phyloP scores from a whole-genome alignment of 106 monocot genomes.

The Platanthera guangdongensis region DNA sequence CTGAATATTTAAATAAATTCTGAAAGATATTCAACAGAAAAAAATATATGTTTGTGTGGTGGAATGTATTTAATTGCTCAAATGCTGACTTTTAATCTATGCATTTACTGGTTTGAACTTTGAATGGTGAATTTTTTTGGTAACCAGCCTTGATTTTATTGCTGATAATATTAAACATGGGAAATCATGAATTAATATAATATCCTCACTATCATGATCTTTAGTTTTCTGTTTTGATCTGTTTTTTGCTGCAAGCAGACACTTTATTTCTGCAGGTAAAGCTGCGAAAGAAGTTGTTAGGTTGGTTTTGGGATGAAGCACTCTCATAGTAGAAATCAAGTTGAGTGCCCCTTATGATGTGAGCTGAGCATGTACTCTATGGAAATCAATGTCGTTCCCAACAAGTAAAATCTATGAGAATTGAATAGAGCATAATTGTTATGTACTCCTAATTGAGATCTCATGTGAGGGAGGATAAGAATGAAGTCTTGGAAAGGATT shows the following conservation, averaged over 20 bases:
- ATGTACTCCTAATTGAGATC: too few species aligned
- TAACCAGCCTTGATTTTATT: background rate
- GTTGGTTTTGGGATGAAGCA: background rate
- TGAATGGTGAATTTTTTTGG: background rate
- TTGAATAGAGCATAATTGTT: too few species aligned
- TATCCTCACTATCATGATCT: background rate
- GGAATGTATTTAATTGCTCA: background rate
- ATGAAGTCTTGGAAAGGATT: too few species aligned
- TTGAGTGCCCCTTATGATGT: background rate
- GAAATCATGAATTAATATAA: slow-evolving; percentile 1
- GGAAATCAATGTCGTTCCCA: too few species aligned
- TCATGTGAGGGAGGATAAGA: too few species aligned
- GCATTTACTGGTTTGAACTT: background rate
- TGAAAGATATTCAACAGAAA: background rate
- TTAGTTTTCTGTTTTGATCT: background rate
- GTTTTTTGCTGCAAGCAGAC: background rate
- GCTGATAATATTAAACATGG: background rate
- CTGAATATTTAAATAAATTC: too few species aligned
- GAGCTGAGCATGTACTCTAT: too few species aligned
- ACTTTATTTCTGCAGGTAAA: background rate
- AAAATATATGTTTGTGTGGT: background rate
- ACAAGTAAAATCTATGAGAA: too few species aligned
- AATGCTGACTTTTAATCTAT: background rate
- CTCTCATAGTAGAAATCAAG: background rate
- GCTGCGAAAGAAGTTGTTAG: background rate